A percentile compares a stretch with the other conserved stretches of the same genome.
These are phyloP conservation scores for Emericellopsis atlantica DNA, from an alignment of 2,329 filamentous ascomycete genomes.

Conservation along the genomic window DNA sequence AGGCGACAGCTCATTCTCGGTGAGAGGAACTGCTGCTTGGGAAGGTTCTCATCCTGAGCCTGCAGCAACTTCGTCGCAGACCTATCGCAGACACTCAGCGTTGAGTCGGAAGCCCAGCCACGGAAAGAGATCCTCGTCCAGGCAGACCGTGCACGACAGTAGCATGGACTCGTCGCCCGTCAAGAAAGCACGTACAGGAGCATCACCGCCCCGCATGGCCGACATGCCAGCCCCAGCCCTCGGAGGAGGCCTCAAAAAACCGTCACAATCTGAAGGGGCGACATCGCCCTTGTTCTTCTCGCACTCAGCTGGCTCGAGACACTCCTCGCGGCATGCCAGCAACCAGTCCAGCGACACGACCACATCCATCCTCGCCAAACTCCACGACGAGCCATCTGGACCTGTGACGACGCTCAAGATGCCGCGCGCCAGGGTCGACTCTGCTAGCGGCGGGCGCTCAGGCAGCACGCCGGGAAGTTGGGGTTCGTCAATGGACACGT, in stretches of 20 bases:
- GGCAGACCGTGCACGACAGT: conserved; percentile 6
- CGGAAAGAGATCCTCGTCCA: conserved; percentile 3
- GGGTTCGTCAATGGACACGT: conserved; percentile 40
- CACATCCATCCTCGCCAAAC: conserved; percentile 31
- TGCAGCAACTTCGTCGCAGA: neutral
- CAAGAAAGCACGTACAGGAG: conserved; percentile 36
- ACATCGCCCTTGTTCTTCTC: conserved; percentile 42
- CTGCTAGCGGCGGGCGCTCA: conserved; percentile 31
- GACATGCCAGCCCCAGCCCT: conserved; percentile 22
- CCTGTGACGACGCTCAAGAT: conserved; percentile 41
- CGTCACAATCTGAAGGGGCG: conserved; percentile 19
- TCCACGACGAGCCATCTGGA: conserved; percentile 28
- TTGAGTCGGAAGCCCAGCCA: neutral
- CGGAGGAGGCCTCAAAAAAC: conserved; percentile 8
- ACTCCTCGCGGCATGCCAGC: conserved; percentile 21
- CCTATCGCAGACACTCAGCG: neutral
- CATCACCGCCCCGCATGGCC: conserved; percentile 29
- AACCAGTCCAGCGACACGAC: conserved; percentile 26
- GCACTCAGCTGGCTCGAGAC: conserved; percentile 22
- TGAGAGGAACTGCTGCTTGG: no score
- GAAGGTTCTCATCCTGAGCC: neutral
- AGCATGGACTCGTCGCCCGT: conserved; percentile 20
- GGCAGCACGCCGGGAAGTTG: conserved; percentile 39
- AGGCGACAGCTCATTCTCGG: no score
- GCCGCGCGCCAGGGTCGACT: conserved; percentile 37